Evolutionary conservation across 345 rosid genomes (phyloP).

Genomic region (Citrus maxima): DNA sequence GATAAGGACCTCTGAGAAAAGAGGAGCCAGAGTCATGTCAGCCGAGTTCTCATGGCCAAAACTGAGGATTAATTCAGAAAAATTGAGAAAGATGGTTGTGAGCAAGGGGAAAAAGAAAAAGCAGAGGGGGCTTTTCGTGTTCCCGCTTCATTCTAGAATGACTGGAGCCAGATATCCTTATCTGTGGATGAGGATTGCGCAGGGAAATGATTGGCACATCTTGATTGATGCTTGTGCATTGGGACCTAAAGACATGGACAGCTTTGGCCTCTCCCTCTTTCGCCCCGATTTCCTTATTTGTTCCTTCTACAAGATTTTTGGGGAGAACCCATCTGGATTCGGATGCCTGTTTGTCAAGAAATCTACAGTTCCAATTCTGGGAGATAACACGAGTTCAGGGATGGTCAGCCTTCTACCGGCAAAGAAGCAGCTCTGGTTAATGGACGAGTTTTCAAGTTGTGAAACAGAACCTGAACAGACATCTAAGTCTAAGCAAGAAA

Average conservation of each 20-base stretch:
- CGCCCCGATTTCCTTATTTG: constrained; percentile 85
- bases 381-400: constrained; percentile 52
- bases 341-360: constrained; percentile 92
- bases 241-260: constrained; percentile 94
- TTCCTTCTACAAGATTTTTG: constrained; percentile 88
- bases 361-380: constrained; percentile 54
- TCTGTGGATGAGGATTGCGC: constrained; percentile 83
- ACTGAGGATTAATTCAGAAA: constrained; percentile 63
- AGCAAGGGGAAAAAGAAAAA: constrained; percentile 49
- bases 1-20: constrained; percentile 55
- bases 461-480: constrained; percentile 26
- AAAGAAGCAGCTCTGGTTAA: constrained; percentile 30
- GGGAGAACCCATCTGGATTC: constrained; percentile 91
- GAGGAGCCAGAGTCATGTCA: constrained; percentile 68
- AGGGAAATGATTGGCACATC: constrained; percentile 90
- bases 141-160: constrained; percentile 84
- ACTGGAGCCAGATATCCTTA: constrained; percentile 90
- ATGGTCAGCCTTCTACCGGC: constrained; percentile 68
- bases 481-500: constrained; percentile 12
- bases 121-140: constrained; percentile 77
- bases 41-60: constrained; percentile 95
- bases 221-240: constrained; percentile 89
- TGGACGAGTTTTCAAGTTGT: constrained; percentile 36
- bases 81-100: constrained; percentile 59
- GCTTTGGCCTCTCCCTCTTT: constrained; percentile 83